Base-by-base conservation (phyloP, 768 basidiomycete genomes). In the Russula vinacea region DNA sequence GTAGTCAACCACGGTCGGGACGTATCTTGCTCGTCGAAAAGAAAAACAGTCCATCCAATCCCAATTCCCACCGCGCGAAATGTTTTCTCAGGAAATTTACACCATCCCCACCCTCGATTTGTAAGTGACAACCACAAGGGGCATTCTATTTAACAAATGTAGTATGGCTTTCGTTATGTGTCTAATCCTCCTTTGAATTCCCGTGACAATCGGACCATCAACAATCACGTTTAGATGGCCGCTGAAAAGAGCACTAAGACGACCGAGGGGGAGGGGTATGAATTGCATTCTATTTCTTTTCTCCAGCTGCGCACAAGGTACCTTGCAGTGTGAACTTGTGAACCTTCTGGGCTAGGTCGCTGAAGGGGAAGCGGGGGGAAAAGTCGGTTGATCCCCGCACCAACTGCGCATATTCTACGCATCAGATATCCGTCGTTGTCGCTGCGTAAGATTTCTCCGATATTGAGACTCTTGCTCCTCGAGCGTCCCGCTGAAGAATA, bases 401-500 rank as follows among this genome's bases (percentile, higher is more conserved):
- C 54, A 17, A 56, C 13, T 45, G 14, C 40, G n/a, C 62, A n/a
- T 37, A 26, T 35, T 35, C 55, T 65, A 65, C 24, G 39, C 64
- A 26, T 56, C 55, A 37, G 64, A 57, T 37, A 35, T 50, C n/a
- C 54, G 56, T 17, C 50, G 49, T 42, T 44, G 65, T 29, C 17
- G 50, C 14, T 26, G 55, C 3, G n/a, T 52, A n/a, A 57, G 52
- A 24, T 68, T 68, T 58, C 67, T 58, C 16, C 79, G 79, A 71
- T 81, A 80, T 70, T 83, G 80, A 62, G 80, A 77, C 70, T 84
- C 82, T 71, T 87, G 85, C 71, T 86, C 85, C 68, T 82, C 82
- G 50, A 77, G 83, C 19, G 84, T 84, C 62, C 82, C 86, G 58
- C 88, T 89, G 66, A 22, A 29, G 2, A 42, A 50, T 26, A 8